Evolutionary conservation across 129 eudicot species (phyloP).

Genomic region (Pittosporum tobira): DNA sequence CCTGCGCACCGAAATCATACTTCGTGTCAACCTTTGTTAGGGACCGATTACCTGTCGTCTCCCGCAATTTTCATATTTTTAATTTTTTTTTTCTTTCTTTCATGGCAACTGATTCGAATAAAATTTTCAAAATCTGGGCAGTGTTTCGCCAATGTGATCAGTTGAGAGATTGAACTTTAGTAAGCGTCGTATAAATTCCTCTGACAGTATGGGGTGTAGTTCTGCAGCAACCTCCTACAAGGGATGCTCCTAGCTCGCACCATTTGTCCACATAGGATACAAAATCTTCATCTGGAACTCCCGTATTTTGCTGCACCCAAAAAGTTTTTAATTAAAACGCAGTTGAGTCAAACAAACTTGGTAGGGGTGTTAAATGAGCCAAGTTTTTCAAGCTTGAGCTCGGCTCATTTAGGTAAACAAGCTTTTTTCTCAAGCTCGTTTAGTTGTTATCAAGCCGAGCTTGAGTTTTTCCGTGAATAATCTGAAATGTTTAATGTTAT

Average conservation of each 20-base stretch:
- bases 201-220: constrained; percentile 78
- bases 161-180: constrained; percentile 16
- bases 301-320: constrained; percentile 61
- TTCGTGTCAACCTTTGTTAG: constrained; percentile 1
- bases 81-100: no score
- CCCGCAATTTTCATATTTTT: not conserved
- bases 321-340: not conserved
- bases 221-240: constrained; percentile 95
- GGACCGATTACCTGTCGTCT: not conserved
- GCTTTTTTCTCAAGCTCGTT: no score
- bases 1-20: not conserved
- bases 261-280: constrained; percentile 81
- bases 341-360: not conserved
- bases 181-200: constrained; percentile 49
- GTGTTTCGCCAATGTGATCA: not conserved
- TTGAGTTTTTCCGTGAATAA: no score
- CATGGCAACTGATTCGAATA: not conserved
- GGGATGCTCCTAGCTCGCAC: constrained; percentile 89
- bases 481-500: no score
- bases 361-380: no score
- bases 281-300: constrained; percentile 79
- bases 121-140: not conserved
- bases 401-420: no score
- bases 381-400: no score
- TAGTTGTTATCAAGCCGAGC: no score